Conservation (phyloP, 768 basidiomycete species). For the Termitomyces titanicus region DNA sequence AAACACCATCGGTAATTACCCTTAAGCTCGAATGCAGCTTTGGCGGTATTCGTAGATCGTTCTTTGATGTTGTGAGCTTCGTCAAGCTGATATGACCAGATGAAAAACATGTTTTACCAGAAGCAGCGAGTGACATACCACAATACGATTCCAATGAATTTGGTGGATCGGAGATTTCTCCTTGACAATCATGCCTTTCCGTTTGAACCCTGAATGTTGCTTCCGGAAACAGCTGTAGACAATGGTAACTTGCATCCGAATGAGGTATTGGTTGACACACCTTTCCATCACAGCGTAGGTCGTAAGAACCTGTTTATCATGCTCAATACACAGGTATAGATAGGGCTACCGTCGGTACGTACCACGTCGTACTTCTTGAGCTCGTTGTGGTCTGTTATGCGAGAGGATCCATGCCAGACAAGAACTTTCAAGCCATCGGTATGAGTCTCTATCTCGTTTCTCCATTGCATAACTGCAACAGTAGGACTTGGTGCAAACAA, state of each 20-base stretch:
- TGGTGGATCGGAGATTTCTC: conserved; percentile 85
- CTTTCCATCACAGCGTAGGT: conserved; percentile 86
- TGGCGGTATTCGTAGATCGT: conserved; percentile 89
- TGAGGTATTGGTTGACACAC: conserved; percentile 15
- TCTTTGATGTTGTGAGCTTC: conserved; percentile 99
- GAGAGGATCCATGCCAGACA: conserved; percentile 87
- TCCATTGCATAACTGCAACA: conserved; percentile 77
- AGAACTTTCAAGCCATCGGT: conserved; percentile 81
- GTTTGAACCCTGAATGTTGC: conserved; percentile 89
- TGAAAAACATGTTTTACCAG: background rate
- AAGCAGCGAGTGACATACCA: conserved; percentile 41
- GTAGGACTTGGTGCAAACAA: conserved; percentile 36
- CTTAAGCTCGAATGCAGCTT: conserved; percentile 89
- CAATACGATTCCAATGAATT: conserved; percentile 79
- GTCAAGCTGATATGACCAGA: conserved; percentile 55
- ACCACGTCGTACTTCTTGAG: conserved; percentile 88
- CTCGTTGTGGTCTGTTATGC: conserved; percentile 62
- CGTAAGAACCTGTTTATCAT: conserved; percentile 58
- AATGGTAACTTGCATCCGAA: background rate
- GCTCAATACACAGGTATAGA: background rate
- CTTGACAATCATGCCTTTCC: conserved; percentile 78
- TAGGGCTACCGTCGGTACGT: conserved; percentile 19
- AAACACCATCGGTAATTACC: conserved; percentile 90
- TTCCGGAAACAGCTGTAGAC: conserved; percentile 76
- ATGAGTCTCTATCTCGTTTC: conserved; percentile 86